Evolutionary conservation across 75 land plant species (phyloP), one percentile per base, ranked within the genome.

Genomic region (Cryptomeria japonica): DNA sequence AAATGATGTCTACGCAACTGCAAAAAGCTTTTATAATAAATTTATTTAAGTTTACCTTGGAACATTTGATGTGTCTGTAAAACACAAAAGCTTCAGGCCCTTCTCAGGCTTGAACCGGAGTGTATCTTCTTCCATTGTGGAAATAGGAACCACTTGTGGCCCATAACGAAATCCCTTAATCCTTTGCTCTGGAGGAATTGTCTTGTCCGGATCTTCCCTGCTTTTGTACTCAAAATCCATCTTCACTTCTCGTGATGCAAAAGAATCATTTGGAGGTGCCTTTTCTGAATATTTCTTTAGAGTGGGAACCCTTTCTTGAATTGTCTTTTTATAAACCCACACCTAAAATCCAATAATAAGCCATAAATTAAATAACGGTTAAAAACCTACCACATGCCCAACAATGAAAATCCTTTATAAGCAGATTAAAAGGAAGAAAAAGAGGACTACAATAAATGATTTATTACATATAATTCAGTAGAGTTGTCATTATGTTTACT

Each of bases 301-400:
- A 5, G 95, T 91, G 18, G 99, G 99, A 83, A 98, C 89, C 84
- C 87, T 96, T 89, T 97, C 99, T 85, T 96, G 95, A 36, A 87
- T 84, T 70, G 95, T 95, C 91, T 98, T 98, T 89, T 98, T 98
- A 87, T 98, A 98, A 37, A 98, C 99, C 99, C 99, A 98, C 41
- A 98, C 96, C 99, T 98, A 89, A 46, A 86, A 31, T 47, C 72
- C 12, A 85, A 78, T 15, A 80, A 44, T 49, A 53, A 34, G 38
- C 89, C 64, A 34, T 75, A 75, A 31, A 75, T 75, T 34, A 75
- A 31, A 32, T 34, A 75, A 32, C 0, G 32, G 10, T 31, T 2
- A 36, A 72, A 22, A 72, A 32, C 36, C 12, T 32, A 2, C 36
- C 76, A 0, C 32, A 32, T 72, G 13, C 2, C 51, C 32, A 72